Evolutionary conservation across 345 rosid genomes (phyloP).

Genomic region (Aegle marmelos): DNA sequence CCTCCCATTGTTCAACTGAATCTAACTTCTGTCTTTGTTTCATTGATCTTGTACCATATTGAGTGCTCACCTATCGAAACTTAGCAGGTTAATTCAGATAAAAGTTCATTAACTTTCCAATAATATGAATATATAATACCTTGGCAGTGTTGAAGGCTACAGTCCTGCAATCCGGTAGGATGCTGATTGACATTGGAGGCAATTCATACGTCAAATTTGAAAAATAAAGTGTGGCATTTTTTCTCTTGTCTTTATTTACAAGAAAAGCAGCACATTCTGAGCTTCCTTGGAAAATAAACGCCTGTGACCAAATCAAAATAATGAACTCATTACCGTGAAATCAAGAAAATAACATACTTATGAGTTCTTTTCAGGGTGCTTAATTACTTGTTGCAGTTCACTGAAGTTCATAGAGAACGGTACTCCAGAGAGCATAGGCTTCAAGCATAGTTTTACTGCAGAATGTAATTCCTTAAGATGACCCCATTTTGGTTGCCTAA

Average conservation of each 20-base stretch:
- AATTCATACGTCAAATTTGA: constrained; percentile 23
- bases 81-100: no score
- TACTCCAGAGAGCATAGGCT: constrained; percentile 35
- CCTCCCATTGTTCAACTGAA: constrained; percentile 28
- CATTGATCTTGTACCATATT: constrained; percentile 27
- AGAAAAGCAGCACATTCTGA: constrained; percentile 41
- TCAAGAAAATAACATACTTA: constrained; percentile 11
- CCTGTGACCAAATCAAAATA: constrained; percentile 11
- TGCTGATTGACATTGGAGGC: constrained; percentile 41
- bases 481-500: constrained; percentile 52
- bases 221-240: constrained; percentile 17
- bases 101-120: no score
- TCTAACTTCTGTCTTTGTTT: constrained; percentile 21
- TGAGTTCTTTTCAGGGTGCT: no score
- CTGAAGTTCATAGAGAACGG: constrained; percentile 23
- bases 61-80: constrained; percentile 32
- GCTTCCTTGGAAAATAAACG: constrained; percentile 29
- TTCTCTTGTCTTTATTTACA: constrained; percentile 27
- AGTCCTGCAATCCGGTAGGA: constrained; percentile 46
- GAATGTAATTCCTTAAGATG: constrained; percentile 50
- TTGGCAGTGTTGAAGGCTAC: constrained; percentile 31
- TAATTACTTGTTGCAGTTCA: constrained; percentile 24
- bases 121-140: constrained; percentile 10
- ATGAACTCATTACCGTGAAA: no score
- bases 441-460: constrained; percentile 35